Evolutionary conservation across 768 basidiomycete genomes (phyloP).

Genomic region (Tricholoma furcatifolium): DNA sequence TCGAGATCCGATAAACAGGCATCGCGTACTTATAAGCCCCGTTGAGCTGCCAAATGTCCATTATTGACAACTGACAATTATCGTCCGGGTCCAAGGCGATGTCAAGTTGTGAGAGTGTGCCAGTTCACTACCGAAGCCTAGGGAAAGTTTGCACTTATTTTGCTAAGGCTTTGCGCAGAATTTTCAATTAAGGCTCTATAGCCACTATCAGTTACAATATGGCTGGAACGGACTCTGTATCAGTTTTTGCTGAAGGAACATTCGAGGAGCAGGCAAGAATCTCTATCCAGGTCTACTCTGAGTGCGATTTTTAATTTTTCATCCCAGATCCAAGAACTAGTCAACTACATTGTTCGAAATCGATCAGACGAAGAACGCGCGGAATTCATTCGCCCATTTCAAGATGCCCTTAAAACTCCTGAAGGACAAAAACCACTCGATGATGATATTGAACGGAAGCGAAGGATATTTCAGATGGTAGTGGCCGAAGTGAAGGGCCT

Average conservation of each 20-base stretch:
- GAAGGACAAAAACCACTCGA: slow-evolving; percentile 53
- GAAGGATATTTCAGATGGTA: slow-evolving; percentile 57
- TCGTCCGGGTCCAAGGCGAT: too few species aligned
- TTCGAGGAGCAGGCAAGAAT: slow-evolving; percentile 77
- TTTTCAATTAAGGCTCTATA: slow-evolving; percentile 25
- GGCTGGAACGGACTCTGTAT: slow-evolving; percentile 71
- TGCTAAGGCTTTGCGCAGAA: slow-evolving; percentile 29
- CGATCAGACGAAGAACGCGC: slow-evolving; percentile 68
- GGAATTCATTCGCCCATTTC: slow-evolving; percentile 63
- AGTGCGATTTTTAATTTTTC: slow-evolving; percentile 2
- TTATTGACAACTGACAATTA: too few species aligned
- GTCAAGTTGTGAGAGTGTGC: neutral
- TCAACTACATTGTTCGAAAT: slow-evolving; percentile 68
- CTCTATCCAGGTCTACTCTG: neutral
- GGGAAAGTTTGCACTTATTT: slow-evolving; percentile 39
- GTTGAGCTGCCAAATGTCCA: too few species aligned
- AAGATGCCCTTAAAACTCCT: slow-evolving; percentile 50
- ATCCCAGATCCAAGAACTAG: slow-evolving; percentile 70
- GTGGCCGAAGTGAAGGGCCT: slow-evolving; percentile 62
- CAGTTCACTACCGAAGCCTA: too few species aligned
- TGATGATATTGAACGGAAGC: slow-evolving; percentile 52
- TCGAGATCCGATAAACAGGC: too few species aligned
- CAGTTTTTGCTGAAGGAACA: slow-evolving; percentile 86
- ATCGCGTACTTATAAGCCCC: too few species aligned
- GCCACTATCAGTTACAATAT: slow-evolving; percentile 39